A percentile compares a stretch with the other conserved stretches of the same genome.
phyloP scores from a whole-genome alignment of 2,329 filamentous ascomycete species.

The Calonectria ilicicola region DNA sequence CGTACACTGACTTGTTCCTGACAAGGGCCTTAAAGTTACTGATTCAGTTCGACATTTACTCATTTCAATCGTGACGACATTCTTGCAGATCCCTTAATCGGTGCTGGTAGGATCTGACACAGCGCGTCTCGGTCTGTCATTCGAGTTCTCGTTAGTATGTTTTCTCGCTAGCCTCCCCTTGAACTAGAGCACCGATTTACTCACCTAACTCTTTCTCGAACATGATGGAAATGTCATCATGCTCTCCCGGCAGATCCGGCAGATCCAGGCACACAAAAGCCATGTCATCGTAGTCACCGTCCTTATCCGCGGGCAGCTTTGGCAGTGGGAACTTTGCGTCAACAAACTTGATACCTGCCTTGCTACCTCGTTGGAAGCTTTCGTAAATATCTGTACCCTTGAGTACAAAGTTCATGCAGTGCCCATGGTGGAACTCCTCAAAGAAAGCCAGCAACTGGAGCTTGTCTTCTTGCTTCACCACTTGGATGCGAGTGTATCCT shows the following conservation, averaged over 20 bases:
- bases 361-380: constrained; percentile 71
- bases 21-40: constrained; percentile 18
- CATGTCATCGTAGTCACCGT: constrained; percentile 68
- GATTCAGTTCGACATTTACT: constrained; percentile 26
- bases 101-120: constrained; percentile 64
- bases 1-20: constrained; percentile 19
- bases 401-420: constrained; percentile 89
- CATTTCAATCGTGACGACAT: constrained; percentile 49
- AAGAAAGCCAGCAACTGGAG: constrained; percentile 88
- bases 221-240: constrained; percentile 88
- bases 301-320: constrained; percentile 64
- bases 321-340: constrained; percentile 93
- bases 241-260: constrained; percentile 89
- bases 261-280: constrained; percentile 88
- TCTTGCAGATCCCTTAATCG: constrained; percentile 61
- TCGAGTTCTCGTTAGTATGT: constrained; percentile 23
- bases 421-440: constrained; percentile 86
- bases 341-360: constrained; percentile 81
- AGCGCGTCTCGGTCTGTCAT: constrained; percentile 66
- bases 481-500: constrained; percentile 80
- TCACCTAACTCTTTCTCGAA: constrained; percentile 85
- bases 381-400: constrained; percentile 89
- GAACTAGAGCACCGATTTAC: constrained; percentile 47
- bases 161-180: background rate
- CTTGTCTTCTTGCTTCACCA: constrained; percentile 78